Evolutionary conservation across 257 asterid genomes (phyloP), one percentile per base, ranked within the genome.

Genomic region (Nicotiana attenuata): DNA sequence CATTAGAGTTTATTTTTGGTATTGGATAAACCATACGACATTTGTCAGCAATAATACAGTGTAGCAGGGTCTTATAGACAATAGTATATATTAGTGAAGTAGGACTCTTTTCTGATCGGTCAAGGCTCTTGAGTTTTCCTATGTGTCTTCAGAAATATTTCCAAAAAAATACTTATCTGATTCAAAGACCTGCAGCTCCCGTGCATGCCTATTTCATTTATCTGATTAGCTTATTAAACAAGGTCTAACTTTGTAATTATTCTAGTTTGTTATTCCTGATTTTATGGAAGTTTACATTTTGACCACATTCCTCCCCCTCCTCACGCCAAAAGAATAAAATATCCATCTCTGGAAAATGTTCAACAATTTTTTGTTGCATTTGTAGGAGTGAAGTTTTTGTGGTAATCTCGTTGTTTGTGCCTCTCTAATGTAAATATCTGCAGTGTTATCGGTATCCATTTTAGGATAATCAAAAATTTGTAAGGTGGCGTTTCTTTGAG

Each of bases 201-300:
- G 41, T 75, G 4, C 15, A 5, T 66, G 10, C 50, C 63, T 50
- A 26, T 38, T 75, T 50, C 16, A 75, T 75, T 71, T 75, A 2
- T 75, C 79, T 7, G 26, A 24, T n/a, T 75, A 35, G 33, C 63
- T 16, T 26, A 41, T 75, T 75, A 75, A 50, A 75, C 61, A 26
- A 24, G 24, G 41, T 47, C 3, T 47, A 24, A 73, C 13, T 50
- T 75, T 75, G 63, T 15, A 75, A 15, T 26, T 50, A 4, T 65
- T 7, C 75, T 65, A 15, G 75, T 65, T 31, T 65, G 75, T 16
- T 65, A 31, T 50, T 75, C 45, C 79, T 75, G 79, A n/a, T 65
- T 11, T 47, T 5, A n/a, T 73, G 41, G 24, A 50, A 15, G 63
- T 24, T 73, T 15, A 50, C 4, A 20, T 71, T 50, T 15, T 73